Evolutionary conservation across 331 rosid genomes (phyloP), one percentile per base, ranked within the genome.

Genomic region (Quercus phellos): DNA sequence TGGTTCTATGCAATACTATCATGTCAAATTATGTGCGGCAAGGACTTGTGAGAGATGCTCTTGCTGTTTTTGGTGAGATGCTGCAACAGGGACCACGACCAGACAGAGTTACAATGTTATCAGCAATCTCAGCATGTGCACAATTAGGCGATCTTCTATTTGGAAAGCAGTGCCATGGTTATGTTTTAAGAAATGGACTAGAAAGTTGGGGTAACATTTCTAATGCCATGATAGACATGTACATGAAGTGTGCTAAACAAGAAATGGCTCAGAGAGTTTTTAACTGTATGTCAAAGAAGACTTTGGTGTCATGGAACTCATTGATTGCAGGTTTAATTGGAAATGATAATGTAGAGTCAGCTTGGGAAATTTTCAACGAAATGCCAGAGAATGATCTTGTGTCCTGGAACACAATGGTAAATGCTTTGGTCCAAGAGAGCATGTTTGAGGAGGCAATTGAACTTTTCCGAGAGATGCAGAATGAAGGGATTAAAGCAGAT

Each of bases 161-260:
- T 18, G 97, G 96, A 69, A 90, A 77, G 84, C 82, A 87, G 9
- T 92, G 94, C 68, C 96, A 90, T 73, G 86, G 85, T 81, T 94
- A 84, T 82, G 90, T 83, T 81, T 78, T 90, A 26, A 86, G 96
- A 81, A 88, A 88, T 74, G 90, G 90, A 24, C 84, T 86, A 16
- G 96, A 86, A 78, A 70, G 79, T 68, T 89, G 91, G 94, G 92
- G 88, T 79, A 84, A 77, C 85, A 88, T 92, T 73, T 83, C 83
- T 73, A 94, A 94, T 16, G 92, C 93, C 72, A 73, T 89, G 80
- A 85, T 94, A 59, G 97, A 91, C 79, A 91, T 94, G 96, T 94
- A 92, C 77, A 89, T 92, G 96, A 90, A 84, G 84, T 88, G 90
- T 74, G 92, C 88, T 67, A 70, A 82, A 78, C 90, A 84, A 66